Base-by-base conservation (phyloP, 495 filamentous ascomycete genomes). In the Hypoxylon crocopeplum region DNA sequence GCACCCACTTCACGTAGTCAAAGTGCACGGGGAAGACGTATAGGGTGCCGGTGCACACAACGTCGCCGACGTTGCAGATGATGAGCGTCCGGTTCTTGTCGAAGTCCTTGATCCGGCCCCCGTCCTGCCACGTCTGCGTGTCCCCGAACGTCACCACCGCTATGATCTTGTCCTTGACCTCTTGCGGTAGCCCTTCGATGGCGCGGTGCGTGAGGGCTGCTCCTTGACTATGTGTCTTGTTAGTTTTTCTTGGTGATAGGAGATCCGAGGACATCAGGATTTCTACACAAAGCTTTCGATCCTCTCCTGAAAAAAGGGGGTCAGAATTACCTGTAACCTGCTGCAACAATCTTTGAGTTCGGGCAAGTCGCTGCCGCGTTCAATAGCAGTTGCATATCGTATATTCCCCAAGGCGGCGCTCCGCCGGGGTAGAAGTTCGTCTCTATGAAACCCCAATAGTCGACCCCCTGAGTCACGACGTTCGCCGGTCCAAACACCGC, bases 111-210 rank as follows among this genome's bases (percentile, higher is more conserved):
- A 81, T 78, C 12, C 73, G 71, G 8, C 76, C 76, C 25, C 72
- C 61, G 54, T 82, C 74, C 44, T 79, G 77, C 22, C 64, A 64
- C 56, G 80, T 77, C 55, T 80, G 76, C 29, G 80, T 82, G 61
- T 82, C 77, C 2, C 81, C 81, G 44, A 81, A 82, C 0, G 78
- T 72, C 16, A 78, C 74, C 17, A 83, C 77, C n/a, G 72, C 77
- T 12, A 74, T 73, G 56, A 82, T 80, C 50, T 71, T 72, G 20
- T 71, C 64, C 59, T 77, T 71, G 19, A 75, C 70, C 27, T 55
- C 57, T 1, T 68, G 56, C n/a, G 69, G 61, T 1, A 82, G 67
- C 0, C 62, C 54, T 40, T 76, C 70, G 49, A 81, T 73, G 0
- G 80, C 75, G 16, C 71, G 74, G 48, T 82, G 76, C 45, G 74